These are phyloP conservation scores for Pulveroboletus sp. DNA, from an alignment of 768 basidiomycete species.

Conservation along the genomic window DNA sequence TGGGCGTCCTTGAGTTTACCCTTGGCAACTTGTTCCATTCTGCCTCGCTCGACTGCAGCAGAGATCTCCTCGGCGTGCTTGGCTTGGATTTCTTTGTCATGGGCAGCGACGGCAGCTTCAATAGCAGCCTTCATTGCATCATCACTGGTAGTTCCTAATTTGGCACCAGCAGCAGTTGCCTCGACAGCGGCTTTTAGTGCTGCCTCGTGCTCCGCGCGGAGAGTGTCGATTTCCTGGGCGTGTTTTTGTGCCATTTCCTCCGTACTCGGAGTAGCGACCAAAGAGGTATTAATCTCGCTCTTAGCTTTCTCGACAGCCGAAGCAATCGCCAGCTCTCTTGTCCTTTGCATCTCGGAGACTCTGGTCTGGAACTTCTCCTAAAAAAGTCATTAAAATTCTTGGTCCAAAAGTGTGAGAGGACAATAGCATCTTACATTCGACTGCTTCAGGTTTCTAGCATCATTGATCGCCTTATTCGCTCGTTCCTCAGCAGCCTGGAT, in stretches of 20 bases:
- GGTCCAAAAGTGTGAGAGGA: not conserved
- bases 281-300: constrained; percentile 35
- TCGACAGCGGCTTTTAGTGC: constrained; percentile 53
- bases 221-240: constrained; percentile 51
- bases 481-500: constrained; percentile 39
- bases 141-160: constrained; percentile 32
- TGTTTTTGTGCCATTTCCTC: constrained; percentile 50
- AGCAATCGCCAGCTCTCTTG: constrained; percentile 48
- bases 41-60: constrained; percentile 63
- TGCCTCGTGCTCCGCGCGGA: constrained; percentile 52
- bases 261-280: constrained; percentile 14
- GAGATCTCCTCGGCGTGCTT: constrained; percentile 53
- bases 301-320: constrained; percentile 56
- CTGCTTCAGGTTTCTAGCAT: constrained; percentile 37
- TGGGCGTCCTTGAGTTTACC: constrained; percentile 67
- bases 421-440: constrained; percentile 23
- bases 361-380: constrained; percentile 63
- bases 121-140: constrained; percentile 43
- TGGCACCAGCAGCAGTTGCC: constrained; percentile 39
- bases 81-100: constrained; percentile 43
- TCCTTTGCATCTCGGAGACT: constrained; percentile 48
- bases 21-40: constrained; percentile 58
- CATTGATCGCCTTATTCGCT: constrained; percentile 40
- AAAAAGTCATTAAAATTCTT: constrained; percentile 2
- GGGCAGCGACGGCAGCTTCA: constrained; percentile 43